Percentiles rank a stretch among this genome's conserved stretches.
Conservation (phyloP, 106 monocot genomes). For the Hemerocallis citrina region DNA sequence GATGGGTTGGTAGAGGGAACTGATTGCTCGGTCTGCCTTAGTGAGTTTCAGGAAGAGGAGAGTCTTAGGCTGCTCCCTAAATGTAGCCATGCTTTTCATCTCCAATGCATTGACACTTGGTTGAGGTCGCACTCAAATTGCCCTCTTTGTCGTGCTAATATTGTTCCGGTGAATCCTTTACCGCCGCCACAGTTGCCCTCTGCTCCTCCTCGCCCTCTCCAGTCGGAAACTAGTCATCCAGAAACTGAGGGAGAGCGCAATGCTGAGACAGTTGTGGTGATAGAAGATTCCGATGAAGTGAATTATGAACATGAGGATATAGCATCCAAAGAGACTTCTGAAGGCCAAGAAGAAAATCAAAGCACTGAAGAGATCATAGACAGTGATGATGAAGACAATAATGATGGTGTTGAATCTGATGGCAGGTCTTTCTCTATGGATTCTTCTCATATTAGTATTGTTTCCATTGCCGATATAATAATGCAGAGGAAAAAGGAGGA, state of each 20-base stretch:
- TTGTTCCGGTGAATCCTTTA: slow-evolving; percentile 4
- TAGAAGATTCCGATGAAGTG: slow-evolving; percentile 8
- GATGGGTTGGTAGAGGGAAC: slow-evolving; percentile 42
- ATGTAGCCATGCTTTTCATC: slow-evolving; percentile 70
- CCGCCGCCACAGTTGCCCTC: neutral
- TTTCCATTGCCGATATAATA: slow-evolving; percentile 28
- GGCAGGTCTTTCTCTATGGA: slow-evolving; percentile 21
- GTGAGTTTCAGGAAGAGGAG: slow-evolving; percentile 69
- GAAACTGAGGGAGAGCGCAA: no score
- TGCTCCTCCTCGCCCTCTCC: neutral
- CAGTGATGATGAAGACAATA: neutral
- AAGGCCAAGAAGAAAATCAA: no score
- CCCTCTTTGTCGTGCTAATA: slow-evolving; percentile 68
- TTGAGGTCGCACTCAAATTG: slow-evolving; percentile 65
- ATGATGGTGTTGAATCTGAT: no score
- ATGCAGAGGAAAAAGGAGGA: slow-evolving; percentile 20
- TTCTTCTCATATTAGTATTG: neutral
- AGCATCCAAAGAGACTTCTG: neutral
- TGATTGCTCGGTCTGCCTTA: slow-evolving; percentile 74
- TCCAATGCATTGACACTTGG: slow-evolving; percentile 79
- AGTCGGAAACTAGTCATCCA: neutral
- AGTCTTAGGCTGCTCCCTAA: slow-evolving; percentile 62
- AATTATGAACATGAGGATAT: neutral
- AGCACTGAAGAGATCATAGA: no score
- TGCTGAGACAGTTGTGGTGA: slow-evolving; percentile 6